Conservation (phyloP, 2,329 filamentous ascomycete species). For the Leptosphaerulina australis region DNA sequence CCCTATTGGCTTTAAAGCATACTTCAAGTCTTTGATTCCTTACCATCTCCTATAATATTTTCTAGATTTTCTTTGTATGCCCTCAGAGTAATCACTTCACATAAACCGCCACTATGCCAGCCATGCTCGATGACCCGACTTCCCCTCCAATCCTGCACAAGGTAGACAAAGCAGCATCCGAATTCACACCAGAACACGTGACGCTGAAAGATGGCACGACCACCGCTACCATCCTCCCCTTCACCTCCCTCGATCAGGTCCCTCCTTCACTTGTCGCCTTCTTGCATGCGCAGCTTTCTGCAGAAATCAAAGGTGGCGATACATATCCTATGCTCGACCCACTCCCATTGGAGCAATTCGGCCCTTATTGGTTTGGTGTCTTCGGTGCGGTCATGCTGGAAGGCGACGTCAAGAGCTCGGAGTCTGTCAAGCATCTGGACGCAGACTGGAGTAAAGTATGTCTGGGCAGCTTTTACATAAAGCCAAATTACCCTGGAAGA, state of each 20-base stretch:
- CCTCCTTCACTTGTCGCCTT: conserved; percentile 73
- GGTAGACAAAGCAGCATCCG: conserved; percentile 61
- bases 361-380: conserved; percentile 83
- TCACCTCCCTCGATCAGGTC: conserved; percentile 71
- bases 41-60: background rate
- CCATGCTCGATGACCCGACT: conserved; percentile 18
- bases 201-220: conserved; percentile 76
- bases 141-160: conserved; percentile 71
- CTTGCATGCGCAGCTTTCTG: conserved; percentile 78
- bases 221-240: conserved; percentile 78
- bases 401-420: conserved; percentile 64
- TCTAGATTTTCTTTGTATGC: background rate
- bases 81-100: background rate
- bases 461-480: conserved; percentile 78
- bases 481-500: conserved; percentile 84
- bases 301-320: conserved; percentile 85
- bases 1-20: conserved; percentile 18
- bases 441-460: conserved; percentile 71
- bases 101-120: conserved; percentile 6
- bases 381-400: conserved; percentile 85
- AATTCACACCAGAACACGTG: conserved; percentile 74
- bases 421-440: conserved; percentile 45
- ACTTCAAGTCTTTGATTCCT: background rate
- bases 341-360: conserved; percentile 73
- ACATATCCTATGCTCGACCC: conserved; percentile 84